Base-by-base conservation (phyloP, 306 rosid species). In the Parietaria judaica region DNA sequence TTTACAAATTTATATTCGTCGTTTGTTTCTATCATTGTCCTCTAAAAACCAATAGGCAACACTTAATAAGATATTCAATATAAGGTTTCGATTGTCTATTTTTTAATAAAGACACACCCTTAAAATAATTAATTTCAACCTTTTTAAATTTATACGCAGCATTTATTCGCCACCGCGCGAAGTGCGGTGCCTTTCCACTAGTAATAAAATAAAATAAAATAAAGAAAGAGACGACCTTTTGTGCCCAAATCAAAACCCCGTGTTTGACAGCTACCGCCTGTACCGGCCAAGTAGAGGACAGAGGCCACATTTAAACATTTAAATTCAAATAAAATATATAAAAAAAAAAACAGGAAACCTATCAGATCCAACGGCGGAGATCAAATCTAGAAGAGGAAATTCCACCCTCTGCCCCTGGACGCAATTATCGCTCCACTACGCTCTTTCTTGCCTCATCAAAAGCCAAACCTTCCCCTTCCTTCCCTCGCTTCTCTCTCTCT, bases 401-500 rank as follows among this genome's bases (percentile, higher is more conserved):
- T 55, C 61, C 69, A 45, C 53, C 11, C 45, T n/a, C 53, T 70
- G 47, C 61, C 66, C 60, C 71, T 44, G 53, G 71, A 74, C 97
- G 91, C 83, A 85, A 83, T 85, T 76, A 73, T 80, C 85, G 85
- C 76, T 53, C 80, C 72, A 68, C 65, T 68, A 66, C 61, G 54
- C 63, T 72, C 67, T 12, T 6, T 13, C 46, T 2, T 23, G 1
- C 31, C 63, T 35, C 52, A 16, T 56, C 60, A 45, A 65, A 66
- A 46, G 54, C 46, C 53, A 52, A 41, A 54, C 60, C 50, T 52
- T 50, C 36, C 64, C 56, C 67, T 66, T 73, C 68, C 76, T 74
- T 73, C 67, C 47, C 75, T 34, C 58, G 6, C 13, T 57, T 66
- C 75, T 48, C 61, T 67, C 70, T 70, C 65, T 69, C 66, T 38